Base-by-base conservation (phyloP, 257 asterid genomes). In the Echium plantagineum region DNA sequence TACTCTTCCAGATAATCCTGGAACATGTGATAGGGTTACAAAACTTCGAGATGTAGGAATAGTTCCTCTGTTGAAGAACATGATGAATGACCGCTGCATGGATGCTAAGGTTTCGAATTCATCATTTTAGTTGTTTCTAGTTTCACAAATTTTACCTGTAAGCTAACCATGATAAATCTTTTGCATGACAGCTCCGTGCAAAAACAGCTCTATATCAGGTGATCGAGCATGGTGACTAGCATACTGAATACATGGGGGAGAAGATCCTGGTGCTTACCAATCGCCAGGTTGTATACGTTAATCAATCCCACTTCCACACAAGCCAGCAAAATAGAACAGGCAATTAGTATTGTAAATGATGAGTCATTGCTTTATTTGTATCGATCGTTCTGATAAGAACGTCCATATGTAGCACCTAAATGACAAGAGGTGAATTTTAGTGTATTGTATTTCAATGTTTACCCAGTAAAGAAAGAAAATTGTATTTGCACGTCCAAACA, bases 21-120 rank as follows among this genome's bases (percentile, higher is more conserved):
- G 91, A 69, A 75, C 90, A 64, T 55, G 60, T 20, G 66, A 72
- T 62, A 75, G 95, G 67, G 81, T 77, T 64, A 48, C 78, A 47
- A 80, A 82, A 71, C 78, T 91, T 35, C 72, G 78, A 59, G 81
- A 74, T 57, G 81, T 81, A 0, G 89, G 96, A 61, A 66, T 91
- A 56, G 74, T 81, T 60, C 68, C 90, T 67, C 87, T 69, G 57
- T 72, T 91, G 57, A 91, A 85, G 79, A 84, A 77, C 63, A 74
- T 86, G 85, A 70, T 72, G 71, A 84, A 79, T 60, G 98, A 91
- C 65, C 85, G 85, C 64, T 88, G 95, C 82, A 73, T 91, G 60
- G 98, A 91, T 72, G 96, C 86, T 17, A 85, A 85, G 95, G 98
- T 91, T 67, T 49, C 32, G 58, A 20, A 56, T 59, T 57, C 53